Conservation (phyloP, 208 protist species). For the Acanthamoeba rhysodes region DNA sequence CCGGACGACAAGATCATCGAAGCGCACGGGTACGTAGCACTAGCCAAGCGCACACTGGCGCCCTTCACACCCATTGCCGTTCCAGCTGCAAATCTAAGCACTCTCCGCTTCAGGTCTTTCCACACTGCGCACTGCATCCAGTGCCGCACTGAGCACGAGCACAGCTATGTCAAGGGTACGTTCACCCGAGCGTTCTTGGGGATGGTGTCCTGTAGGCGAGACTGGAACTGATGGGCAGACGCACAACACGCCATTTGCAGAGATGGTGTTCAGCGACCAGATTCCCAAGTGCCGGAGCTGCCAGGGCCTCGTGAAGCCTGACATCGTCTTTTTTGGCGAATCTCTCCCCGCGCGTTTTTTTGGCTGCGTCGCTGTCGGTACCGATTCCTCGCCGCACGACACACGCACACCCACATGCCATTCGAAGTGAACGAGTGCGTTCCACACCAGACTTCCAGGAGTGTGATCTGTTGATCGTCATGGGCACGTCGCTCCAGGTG, state of each 20-base stretch:
- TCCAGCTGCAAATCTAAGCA: not conserved
- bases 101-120: conserved; percentile 56
- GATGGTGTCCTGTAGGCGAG: not conserved
- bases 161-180: conserved; percentile 75
- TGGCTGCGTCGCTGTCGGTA: not conserved
- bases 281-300: conserved; percentile 78
- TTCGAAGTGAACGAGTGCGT: not conserved
- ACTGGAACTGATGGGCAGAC: not conserved
- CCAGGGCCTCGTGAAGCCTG: conserved; percentile 84
- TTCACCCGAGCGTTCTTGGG: not conserved
- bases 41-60: not conserved
- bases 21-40: conserved; percentile 81
- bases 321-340: conserved; percentile 89
- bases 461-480: conserved; percentile 87
- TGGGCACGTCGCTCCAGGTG: conserved; percentile 88
- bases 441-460: not conserved
- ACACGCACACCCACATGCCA: not conserved
- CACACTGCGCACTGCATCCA: conserved; percentile 72
- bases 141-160: conserved; percentile 61
- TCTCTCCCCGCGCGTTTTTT: conserved; percentile 79
- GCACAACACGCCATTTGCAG: not conserved
- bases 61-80: not conserved
- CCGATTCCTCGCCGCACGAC: not conserved
- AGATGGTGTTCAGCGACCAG: conserved; percentile 69
- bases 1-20: conserved; percentile 79